Evolutionary conservation across 192 early-diverging fungal species (phyloP).

Genomic region (Fimicolochytrium jonesii): DNA sequence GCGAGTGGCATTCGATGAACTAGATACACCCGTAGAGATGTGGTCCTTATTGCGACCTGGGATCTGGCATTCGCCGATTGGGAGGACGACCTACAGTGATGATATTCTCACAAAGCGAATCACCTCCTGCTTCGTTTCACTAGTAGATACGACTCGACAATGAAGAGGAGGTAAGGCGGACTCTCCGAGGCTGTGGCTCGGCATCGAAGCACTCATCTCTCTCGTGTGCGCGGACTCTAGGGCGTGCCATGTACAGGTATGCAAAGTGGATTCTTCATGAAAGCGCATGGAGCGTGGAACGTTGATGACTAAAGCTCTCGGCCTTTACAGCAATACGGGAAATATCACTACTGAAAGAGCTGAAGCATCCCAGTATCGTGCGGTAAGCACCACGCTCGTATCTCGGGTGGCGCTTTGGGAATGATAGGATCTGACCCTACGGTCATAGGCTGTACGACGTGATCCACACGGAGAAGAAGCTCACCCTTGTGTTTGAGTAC

Average conservation of each 20-base stretch:
- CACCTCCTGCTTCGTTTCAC: too few relatives aligned
- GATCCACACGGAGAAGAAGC: constrained; percentile 93
- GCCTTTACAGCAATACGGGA: constrained; percentile 72
- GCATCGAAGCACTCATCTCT: too few relatives aligned
- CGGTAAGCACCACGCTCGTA: too few relatives aligned
- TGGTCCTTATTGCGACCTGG: too few relatives aligned
- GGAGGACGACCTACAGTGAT: too few relatives aligned
- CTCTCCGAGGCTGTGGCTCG: too few relatives aligned
- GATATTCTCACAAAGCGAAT: too few relatives aligned
- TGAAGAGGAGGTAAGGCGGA: constrained; percentile 44
- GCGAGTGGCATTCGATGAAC: background rate
- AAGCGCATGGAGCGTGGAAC: too few relatives aligned
- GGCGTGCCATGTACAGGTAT: constrained; percentile 44
- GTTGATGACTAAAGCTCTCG: too few relatives aligned
- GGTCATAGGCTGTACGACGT: constrained; percentile 93
- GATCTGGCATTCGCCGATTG: too few relatives aligned
- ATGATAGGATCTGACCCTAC: too few relatives aligned
- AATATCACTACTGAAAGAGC: constrained; percentile 77
- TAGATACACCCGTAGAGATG: background rate
- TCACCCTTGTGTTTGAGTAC: constrained; percentile 98
- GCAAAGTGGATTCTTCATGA: constrained; percentile 11
- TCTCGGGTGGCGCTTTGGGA: too few relatives aligned
- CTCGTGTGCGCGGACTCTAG: background rate
- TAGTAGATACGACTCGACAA: constrained; percentile 47
- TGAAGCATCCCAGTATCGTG: constrained; percentile 69